Evolutionary conservation across 257 asterid species (phyloP).

Genomic region (Linderniella brevidens): DNA sequence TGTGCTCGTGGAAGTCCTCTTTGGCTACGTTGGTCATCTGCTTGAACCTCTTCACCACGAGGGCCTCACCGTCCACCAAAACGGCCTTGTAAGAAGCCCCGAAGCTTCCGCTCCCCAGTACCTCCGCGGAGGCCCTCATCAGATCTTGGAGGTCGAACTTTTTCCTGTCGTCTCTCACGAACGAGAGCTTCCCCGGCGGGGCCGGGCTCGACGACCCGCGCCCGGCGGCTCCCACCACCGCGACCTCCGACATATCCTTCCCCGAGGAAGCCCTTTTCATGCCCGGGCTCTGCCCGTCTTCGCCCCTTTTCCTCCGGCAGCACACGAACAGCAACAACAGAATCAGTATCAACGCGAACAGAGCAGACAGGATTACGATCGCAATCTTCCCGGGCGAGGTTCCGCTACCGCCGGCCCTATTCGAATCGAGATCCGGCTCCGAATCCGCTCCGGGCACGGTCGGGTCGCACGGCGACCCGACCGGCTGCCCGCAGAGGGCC

Average conservation of each 20-base stretch:
- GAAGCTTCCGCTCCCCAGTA: slow-evolving; percentile 84
- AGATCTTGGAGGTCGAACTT: slow-evolving; percentile 73
- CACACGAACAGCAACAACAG: no score
- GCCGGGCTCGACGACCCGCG: slow-evolving; percentile 4
- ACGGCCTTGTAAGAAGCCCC: slow-evolving; percentile 96
- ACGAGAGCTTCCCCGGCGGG: slow-evolving; percentile 46
- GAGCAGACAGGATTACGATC: no score
- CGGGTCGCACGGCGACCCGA: slow-evolving; percentile 25
- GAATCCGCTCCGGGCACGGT: slow-evolving; percentile 23
- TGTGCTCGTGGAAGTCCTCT: slow-evolving; percentile 91
- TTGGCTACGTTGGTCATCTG: slow-evolving; percentile 52
- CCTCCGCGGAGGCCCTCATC: slow-evolving; percentile 89
- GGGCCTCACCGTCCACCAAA: slow-evolving; percentile 59
- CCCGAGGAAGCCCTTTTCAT: no score
- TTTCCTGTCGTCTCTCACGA: slow-evolving; percentile 41
- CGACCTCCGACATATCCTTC: no score
- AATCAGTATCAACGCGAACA: no score
- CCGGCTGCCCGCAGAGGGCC: slow-evolving; percentile 60
- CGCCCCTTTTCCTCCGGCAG: no score
- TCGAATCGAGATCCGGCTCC: slow-evolving; percentile 20
- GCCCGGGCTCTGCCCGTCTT: no score
- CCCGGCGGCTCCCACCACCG: neutral
- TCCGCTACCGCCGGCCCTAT: neutral
- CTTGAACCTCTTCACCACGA: slow-evolving; percentile 84
- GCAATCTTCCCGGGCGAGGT: no score